These are phyloP conservation scores for Lactifluus piperatus DNA, from an alignment of 768 basidiomycete species.

Conservation along the genomic window DNA sequence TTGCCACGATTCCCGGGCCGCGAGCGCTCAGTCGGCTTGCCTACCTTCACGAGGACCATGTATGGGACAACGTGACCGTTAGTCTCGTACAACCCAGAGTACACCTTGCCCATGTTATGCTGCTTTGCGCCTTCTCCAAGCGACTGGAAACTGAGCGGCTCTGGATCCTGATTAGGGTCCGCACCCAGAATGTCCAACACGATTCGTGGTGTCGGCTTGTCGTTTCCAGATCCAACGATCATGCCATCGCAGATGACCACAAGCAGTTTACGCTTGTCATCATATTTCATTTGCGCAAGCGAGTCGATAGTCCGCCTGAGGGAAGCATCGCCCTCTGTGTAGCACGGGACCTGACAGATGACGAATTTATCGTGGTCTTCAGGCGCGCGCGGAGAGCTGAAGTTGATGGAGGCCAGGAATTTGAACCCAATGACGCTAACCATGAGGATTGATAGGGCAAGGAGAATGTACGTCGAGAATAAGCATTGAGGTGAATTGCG, in stretches of 20 bases:
- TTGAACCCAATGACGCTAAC: slow-evolving; percentile 94
- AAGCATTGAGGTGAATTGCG: slow-evolving; percentile 87
- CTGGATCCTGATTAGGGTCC: slow-evolving; percentile 87
- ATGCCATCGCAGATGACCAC: slow-evolving; percentile 96
- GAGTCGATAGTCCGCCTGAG: slow-evolving; percentile 88
- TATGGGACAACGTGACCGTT: slow-evolving; percentile 95
- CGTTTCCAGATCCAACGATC: slow-evolving; percentile 95
- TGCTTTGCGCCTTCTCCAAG: slow-evolving; percentile 93
- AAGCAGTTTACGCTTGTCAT: slow-evolving; percentile 94
- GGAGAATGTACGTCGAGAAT: slow-evolving; percentile 86
- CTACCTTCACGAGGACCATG: slow-evolving; percentile 84
- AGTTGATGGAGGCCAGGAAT: slow-evolving; percentile 85
- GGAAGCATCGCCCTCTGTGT: slow-evolving; percentile 89
- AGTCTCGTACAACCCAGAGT: slow-evolving; percentile 91
- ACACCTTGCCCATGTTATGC: slow-evolving; percentile 97
- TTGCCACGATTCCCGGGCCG: slow-evolving; percentile 97
- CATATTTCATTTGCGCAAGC: slow-evolving; percentile 88
- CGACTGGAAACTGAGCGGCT: slow-evolving; percentile 88
- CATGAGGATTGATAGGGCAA: slow-evolving; percentile 86
- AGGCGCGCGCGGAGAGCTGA: slow-evolving; percentile 68
- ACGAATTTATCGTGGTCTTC: slow-evolving; percentile 97
- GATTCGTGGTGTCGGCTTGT: slow-evolving; percentile 91
- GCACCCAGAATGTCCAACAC: slow-evolving; percentile 95
- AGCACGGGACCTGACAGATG: slow-evolving; percentile 97
- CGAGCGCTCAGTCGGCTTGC: slow-evolving; percentile 88